A percentile compares a stretch with the other conserved stretches of the same genome.
These are phyloP conservation scores for Omphalotus olearius DNA, from an alignment of 1,284 basidiomycete species.

Conservation along the genomic window DNA sequence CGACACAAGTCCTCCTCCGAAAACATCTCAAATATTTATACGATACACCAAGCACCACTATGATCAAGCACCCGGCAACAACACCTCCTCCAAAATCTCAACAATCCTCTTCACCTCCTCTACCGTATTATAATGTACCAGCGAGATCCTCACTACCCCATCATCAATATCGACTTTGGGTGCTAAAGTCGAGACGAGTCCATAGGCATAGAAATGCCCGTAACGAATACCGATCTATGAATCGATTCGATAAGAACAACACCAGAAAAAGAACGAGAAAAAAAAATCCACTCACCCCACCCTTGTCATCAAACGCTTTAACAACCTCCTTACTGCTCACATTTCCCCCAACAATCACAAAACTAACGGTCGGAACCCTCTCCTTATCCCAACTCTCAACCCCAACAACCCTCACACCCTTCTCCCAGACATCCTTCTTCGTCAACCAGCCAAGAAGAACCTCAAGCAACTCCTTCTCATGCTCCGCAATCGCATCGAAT, in stretches of 20 bases:
- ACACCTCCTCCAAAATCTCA: conserved; percentile 43
- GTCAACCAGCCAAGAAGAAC: conserved; percentile 33
- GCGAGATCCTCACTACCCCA: conserved; percentile 69
- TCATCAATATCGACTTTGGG: conserved; percentile 59
- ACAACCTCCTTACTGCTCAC: conserved; percentile 63
- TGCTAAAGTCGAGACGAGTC: conserved; percentile 46
- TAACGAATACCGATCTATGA: conserved; percentile 69
- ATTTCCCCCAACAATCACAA: conserved; percentile 57
- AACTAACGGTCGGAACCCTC: conserved; percentile 71
- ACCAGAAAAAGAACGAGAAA: neutral
- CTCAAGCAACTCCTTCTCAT: conserved; percentile 38
- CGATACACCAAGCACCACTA: too few relatives aligned
- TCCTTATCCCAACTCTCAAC: conserved; percentile 37
- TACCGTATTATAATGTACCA: conserved; percentile 81
- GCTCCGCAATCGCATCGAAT: conserved; percentile 41
- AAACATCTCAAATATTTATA: too few relatives aligned
- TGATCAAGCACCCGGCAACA: conserved; percentile 14
- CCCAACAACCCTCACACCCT: conserved; percentile 68
- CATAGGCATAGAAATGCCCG: conserved; percentile 79
- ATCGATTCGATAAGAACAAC: neutral
- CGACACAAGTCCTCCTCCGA: too few relatives aligned
- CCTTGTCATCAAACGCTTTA: conserved; percentile 53
- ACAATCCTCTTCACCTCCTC: conserved; percentile 63
- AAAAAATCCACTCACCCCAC: conserved; percentile 44
- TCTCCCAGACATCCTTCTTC: conserved; percentile 33